A percentile compares a stretch with the other conserved stretches of the same genome.
Evolutionary conservation across 495 filamentous ascomycete species (phyloP).

Genomic region (Entonaema liquescens): DNA sequence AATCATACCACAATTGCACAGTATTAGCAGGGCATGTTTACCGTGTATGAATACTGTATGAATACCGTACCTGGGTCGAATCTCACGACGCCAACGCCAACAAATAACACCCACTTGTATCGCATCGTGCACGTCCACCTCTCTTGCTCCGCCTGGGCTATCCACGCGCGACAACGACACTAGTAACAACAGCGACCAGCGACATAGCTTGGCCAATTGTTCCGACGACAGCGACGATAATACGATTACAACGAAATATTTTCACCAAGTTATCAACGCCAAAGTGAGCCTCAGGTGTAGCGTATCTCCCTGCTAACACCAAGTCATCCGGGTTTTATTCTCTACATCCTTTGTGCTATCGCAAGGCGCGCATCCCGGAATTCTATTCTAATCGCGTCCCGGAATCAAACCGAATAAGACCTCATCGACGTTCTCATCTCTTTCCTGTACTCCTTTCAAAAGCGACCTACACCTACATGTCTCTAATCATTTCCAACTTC

Average conservation of each 20-base stretch:
- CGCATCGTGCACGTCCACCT: conserved; percentile 40
- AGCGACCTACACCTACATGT: conserved; percentile 19
- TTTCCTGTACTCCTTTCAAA: not conserved
- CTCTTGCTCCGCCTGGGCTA: conserved; percentile 13
- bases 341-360: not conserved
- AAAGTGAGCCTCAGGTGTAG: conserved; percentile 1
- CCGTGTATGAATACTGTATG: not conserved
- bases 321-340: not conserved
- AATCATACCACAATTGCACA: conserved; percentile 19
- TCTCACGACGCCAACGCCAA: conserved; percentile 32
- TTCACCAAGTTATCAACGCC: conserved; percentile 9
- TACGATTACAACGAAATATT: not conserved
- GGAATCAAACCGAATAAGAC: not conserved
- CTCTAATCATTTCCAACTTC: conserved; percentile 12
- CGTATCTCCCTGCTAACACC: not conserved
- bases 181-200: conserved; percentile 5
- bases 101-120: conserved; percentile 30
- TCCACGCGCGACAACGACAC: conserved; percentile 26
- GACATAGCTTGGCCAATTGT: conserved; percentile 24
- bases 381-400: conserved; percentile 8
- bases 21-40: conserved; percentile 5
- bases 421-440: not conserved
- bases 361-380: not conserved
- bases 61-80: conserved; percentile 22
- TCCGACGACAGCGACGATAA: not conserved